Evolutionary conservation across 2,329 filamentous ascomycete genomes (phyloP), one percentile per base, ranked within the genome.

Genomic region (Verticillium albo-atrum): DNA sequence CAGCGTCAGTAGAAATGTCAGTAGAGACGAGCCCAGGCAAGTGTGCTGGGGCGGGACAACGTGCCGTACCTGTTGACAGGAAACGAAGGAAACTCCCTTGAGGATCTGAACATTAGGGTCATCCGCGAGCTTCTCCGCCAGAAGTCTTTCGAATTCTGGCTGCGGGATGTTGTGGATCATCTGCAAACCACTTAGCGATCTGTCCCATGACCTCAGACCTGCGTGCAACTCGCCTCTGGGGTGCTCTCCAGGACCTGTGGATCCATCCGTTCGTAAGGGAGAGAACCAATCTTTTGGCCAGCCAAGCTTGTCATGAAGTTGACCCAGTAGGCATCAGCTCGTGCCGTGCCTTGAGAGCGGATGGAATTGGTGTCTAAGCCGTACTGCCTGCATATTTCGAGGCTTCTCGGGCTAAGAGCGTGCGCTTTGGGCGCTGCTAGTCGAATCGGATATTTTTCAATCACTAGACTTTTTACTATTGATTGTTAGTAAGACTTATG

Each of bases 141-240:
- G 59, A 9, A 30, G 28, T 30, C 28, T 30, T 53, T 78, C 76
- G 59, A 77, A 75, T 1, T 63, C 68, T 7, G 75, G 75, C 47
- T 78, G 75, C 0, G 75, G 72, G 6, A 78, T 73, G 58, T 77
- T 78, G 52, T 77, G 74, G 26, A 78, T 75, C 75, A 77, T 77
- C 62, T 30, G 28, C 28, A 9, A 30, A 30, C 9, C 9, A 30
- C 28, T 30, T 30, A 30, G 28, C 28, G 28, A 30, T 30, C 28
- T 30, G 28, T 30, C 9, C 28, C 28, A 30, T 30, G 28, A 30
- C 28, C 28, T 30, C 28, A 30, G 28, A 30, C 28, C 28, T 30
- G 28, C 28, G 28, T 30, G 28, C 28, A 30, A 30, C 28, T 30
- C 28, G 28, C 28, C 28, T 67, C 57, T 4, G 62, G 62, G 3